phyloP scores from a whole-genome alignment of 495 filamentous ascomycete genomes.

The Xylaria flabelliformis region DNA sequence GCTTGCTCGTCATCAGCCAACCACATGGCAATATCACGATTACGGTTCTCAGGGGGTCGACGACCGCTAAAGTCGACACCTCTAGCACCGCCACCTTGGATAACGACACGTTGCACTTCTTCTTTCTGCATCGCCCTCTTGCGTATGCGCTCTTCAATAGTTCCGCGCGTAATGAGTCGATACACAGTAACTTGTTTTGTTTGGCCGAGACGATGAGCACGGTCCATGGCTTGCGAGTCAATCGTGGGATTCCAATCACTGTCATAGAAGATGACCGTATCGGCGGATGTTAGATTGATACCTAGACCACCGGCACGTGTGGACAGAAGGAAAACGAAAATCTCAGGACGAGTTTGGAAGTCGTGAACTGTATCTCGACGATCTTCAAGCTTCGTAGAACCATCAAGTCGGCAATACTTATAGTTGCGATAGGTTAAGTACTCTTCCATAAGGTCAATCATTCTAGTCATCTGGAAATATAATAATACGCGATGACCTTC shows the following conservation, averaged over 20 bases:
- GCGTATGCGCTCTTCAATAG: slow-evolving; percentile 97
- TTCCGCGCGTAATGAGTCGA: slow-evolving; percentile 94
- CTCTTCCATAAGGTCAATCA: slow-evolving; percentile 99
- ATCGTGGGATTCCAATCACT: slow-evolving; percentile 99
- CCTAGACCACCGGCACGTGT: slow-evolving; percentile 97
- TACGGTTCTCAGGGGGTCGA: slow-evolving; percentile 80
- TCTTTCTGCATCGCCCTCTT: slow-evolving; percentile 98
- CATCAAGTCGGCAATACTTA: slow-evolving; percentile 96
- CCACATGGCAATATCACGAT: slow-evolving; percentile 97
- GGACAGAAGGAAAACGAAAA: slow-evolving; percentile 95
- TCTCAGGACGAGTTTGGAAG: slow-evolving; percentile 90
- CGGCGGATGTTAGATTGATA: slow-evolving; percentile 92
- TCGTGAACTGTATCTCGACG: slow-evolving; percentile 95
- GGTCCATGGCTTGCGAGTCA: slow-evolving; percentile 98
- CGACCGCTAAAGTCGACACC: slow-evolving; percentile 94
- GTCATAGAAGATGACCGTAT: slow-evolving; percentile 99
- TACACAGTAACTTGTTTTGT: slow-evolving; percentile 97
- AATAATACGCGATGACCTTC: slow-evolving; percentile 92
- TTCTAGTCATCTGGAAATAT: slow-evolving; percentile 99
- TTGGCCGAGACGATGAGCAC: slow-evolving; percentile 96
- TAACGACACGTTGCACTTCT: slow-evolving; percentile 98
- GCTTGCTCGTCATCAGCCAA: slow-evolving; percentile 94
- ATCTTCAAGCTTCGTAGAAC: slow-evolving; percentile 98
- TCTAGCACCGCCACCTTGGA: slow-evolving; percentile 79
- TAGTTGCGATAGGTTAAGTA: slow-evolving; percentile 98